These are phyloP conservation scores for Chenopodium formosanum DNA, from an alignment of 148 eudicot genomes.

Conservation along the genomic window DNA sequence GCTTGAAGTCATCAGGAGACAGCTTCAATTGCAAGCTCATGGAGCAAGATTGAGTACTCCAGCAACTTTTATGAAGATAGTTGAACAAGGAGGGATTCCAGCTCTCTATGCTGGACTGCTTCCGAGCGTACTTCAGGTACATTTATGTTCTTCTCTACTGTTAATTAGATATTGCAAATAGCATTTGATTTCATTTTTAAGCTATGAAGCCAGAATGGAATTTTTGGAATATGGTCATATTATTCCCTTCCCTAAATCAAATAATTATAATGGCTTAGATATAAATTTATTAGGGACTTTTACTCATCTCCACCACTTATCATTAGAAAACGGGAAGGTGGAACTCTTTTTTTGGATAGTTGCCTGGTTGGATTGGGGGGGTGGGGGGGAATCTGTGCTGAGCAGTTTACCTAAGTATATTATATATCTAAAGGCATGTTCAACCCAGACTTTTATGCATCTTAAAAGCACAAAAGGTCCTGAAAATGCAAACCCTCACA, in stretches of 20 bases:
- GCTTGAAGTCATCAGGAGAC: constrained; percentile 66
- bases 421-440: background rate
- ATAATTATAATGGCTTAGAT: background rate
- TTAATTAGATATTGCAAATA: background rate
- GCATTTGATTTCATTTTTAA: background rate
- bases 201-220: background rate
- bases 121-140: constrained; percentile 73
- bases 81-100: constrained; percentile 61
- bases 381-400: too few species aligned
- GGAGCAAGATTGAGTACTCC: constrained; percentile 48
- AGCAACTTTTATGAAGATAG: constrained; percentile 46
- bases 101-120: constrained; percentile 71
- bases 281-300: background rate
- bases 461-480: background rate
- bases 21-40: constrained; percentile 58
- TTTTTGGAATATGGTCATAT: background rate
- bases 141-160: background rate
- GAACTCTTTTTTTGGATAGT: too few species aligned
- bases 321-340: too few species aligned
- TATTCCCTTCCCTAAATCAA: background rate
- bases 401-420: background rate
- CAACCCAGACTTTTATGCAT: background rate
- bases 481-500: background rate
- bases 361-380: too few species aligned
- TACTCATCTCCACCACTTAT: background rate